Evolutionary conservation across 2,329 filamentous ascomycete species (phyloP).

Genomic region (Penicillium paneum): DNA sequence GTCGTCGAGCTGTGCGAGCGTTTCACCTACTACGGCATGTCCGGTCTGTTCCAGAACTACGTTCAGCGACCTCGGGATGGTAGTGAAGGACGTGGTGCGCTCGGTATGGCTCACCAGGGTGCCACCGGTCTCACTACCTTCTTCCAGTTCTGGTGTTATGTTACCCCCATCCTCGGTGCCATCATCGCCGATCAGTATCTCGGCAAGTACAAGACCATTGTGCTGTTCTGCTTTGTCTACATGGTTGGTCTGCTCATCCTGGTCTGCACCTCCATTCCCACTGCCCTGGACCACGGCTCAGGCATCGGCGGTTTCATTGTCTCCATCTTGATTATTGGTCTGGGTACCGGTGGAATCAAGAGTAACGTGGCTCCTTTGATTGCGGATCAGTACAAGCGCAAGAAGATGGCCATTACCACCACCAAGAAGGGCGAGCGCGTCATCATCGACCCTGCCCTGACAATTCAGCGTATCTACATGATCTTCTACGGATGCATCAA

Average conservation of each 20-base stretch:
- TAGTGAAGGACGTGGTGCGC: conserved; percentile 39
- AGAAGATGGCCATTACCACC: conserved; percentile 50
- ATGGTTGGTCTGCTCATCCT: conserved; percentile 56
- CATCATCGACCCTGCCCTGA: conserved; percentile 64
- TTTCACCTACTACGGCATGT: conserved; percentile 58
- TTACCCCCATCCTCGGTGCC: conserved; percentile 58
- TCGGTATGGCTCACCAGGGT: conserved; percentile 44
- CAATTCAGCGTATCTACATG: conserved; percentile 68
- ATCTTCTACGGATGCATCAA: conserved; percentile 75
- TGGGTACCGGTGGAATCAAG: conserved; percentile 69
- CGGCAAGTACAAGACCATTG: conserved; percentile 60
- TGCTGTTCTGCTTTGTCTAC: conserved; percentile 57
- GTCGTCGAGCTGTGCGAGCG: conserved; percentile 57
- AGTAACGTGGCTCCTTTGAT: conserved; percentile 60
- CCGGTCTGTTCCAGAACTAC: conserved; percentile 58
- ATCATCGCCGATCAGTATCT: conserved; percentile 60
- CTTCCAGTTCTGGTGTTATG: conserved; percentile 57
- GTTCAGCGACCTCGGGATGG: conserved; percentile 44
- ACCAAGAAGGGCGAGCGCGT: conserved; percentile 52
- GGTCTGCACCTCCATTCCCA: conserved; percentile 54
- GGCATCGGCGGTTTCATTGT: conserved; percentile 56
- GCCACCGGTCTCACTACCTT: conserved; percentile 52
- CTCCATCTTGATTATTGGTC: conserved; percentile 60
- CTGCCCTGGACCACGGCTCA: conserved; percentile 48
- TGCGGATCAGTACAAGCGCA: conserved; percentile 63